phyloP scores from a whole-genome alignment of 441 rosid species.

The Erodium moschatum region DNA sequence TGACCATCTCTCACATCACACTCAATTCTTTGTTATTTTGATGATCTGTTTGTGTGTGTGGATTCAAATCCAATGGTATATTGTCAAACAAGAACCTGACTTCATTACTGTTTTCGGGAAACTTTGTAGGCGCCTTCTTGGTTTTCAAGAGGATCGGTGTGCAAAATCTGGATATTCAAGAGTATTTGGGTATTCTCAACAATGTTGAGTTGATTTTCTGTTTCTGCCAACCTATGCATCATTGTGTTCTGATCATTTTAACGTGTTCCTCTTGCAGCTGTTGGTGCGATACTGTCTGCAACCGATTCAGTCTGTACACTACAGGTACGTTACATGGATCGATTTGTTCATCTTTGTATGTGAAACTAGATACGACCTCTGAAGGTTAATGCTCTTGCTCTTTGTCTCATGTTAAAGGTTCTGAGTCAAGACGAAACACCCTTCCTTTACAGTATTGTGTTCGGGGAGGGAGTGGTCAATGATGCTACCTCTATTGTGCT shows the following conservation, averaged over 20 bases:
- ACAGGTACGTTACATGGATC: slow-evolving; percentile 35
- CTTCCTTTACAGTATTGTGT: slow-evolving; percentile 60
- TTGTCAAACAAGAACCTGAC: background rate
- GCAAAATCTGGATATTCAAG: slow-evolving; percentile 29
- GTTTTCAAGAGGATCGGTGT: slow-evolving; percentile 38
- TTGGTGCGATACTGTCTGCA: slow-evolving; percentile 66
- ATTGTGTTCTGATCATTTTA: slow-evolving; percentile 10
- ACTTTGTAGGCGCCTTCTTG: slow-evolving; percentile 34
- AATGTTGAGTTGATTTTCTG: background rate
- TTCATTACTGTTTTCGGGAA: slow-evolving; percentile 2
- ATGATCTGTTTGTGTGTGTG: too few relatives aligned
- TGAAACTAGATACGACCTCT: background rate
- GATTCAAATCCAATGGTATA: too few relatives aligned
- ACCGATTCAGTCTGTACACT: slow-evolving; percentile 76
- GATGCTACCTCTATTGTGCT: slow-evolving; percentile 77
- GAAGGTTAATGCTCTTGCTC: background rate
- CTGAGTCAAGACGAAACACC: slow-evolving; percentile 76
- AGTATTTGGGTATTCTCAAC: slow-evolving; percentile 35
- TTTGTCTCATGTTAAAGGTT: slow-evolving; percentile 34
- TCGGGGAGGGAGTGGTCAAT: slow-evolving; percentile 77
- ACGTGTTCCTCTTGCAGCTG: slow-evolving; percentile 29
- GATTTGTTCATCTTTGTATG: background rate
- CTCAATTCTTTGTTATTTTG: too few relatives aligned
- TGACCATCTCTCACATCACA: background rate
- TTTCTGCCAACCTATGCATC: background rate